phyloP scores from a whole-genome alignment of 495 filamentous ascomycete genomes.

The Arthonia radiata region DNA sequence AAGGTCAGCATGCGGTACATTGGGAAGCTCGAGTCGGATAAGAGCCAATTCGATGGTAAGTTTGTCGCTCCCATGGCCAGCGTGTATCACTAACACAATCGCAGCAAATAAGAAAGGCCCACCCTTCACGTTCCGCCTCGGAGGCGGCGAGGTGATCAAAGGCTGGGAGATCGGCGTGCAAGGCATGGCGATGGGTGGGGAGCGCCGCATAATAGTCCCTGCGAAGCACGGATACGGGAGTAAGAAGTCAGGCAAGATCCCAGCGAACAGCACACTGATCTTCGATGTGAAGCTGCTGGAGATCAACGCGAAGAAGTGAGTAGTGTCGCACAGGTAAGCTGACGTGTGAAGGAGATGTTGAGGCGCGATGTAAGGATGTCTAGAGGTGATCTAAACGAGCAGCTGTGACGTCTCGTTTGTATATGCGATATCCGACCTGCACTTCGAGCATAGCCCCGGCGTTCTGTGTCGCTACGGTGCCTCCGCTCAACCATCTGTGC shows the following conservation, averaged over 20 bases:
- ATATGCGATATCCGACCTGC: no score
- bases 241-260: slow-evolving; percentile 55
- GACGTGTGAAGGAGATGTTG: no score
- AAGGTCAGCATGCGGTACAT: slow-evolving; percentile 87
- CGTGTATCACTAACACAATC: slow-evolving; percentile 12
- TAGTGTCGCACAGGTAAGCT: no score
- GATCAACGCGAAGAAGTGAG: slow-evolving; percentile 21
- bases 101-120: slow-evolving; percentile 90
- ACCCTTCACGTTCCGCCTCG: slow-evolving; percentile 85
- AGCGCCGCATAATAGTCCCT: slow-evolving; percentile 76
- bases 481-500: no score
- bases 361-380: no score
- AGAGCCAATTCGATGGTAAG: slow-evolving; percentile 83
- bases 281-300: slow-evolving; percentile 84
- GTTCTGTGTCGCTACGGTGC: no score
- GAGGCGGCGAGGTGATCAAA: slow-evolving; percentile 88
- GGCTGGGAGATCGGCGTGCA: slow-evolving; percentile 89
- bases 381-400: no score
- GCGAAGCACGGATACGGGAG: slow-evolving; percentile 67
- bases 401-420: no score
- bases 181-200: slow-evolving; percentile 80
- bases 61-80: slow-evolving; percentile 4
- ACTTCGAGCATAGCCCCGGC: no score
- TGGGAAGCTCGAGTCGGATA: slow-evolving; percentile 62
- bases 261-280: slow-evolving; percentile 64